Conservation (phyloP, 257 asterid species). For the Voacanga thouarsii region DNA sequence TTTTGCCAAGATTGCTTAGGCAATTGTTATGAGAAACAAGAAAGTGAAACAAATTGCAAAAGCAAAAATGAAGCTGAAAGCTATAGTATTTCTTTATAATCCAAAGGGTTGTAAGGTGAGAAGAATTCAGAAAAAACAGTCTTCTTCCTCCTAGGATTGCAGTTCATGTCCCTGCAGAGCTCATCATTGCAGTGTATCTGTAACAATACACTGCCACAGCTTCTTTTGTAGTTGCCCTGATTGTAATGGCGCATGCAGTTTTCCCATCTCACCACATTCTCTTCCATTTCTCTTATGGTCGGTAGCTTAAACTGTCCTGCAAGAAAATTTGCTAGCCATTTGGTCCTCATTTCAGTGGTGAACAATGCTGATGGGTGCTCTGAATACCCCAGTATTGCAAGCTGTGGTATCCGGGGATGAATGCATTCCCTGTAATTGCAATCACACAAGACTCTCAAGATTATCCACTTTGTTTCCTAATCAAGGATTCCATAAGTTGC, state of each 20-base stretch:
- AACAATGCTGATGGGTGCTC: slow-evolving; percentile 51
- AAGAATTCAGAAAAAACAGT: slow-evolving; percentile 33
- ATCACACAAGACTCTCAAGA: background rate
- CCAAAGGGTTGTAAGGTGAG: slow-evolving; percentile 41
- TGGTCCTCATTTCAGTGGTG: slow-evolving; percentile 50
- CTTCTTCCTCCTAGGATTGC: slow-evolving; percentile 48
- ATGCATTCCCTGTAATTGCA: slow-evolving; percentile 47
- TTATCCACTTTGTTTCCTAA: background rate
- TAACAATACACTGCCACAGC: slow-evolving; percentile 50
- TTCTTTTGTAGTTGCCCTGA: slow-evolving; percentile 36
- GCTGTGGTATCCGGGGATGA: slow-evolving; percentile 53
- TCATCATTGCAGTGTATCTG: slow-evolving; percentile 58
- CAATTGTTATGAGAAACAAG: background rate
- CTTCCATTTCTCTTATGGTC: slow-evolving; percentile 43
- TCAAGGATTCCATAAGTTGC: background rate
- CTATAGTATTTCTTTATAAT: slow-evolving; percentile 24
- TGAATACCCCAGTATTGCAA: slow-evolving; percentile 57
- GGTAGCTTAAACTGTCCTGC: slow-evolving; percentile 47
- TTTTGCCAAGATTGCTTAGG: background rate
- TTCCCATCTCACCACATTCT: slow-evolving; percentile 42
- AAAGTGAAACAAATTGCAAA: background rate
- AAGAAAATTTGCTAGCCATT: slow-evolving; percentile 54
- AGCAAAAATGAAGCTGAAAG: background rate
- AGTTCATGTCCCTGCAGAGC: slow-evolving; percentile 48
- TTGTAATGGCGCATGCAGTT: slow-evolving; percentile 29